These are phyloP conservation scores for Adenanthera pavonina DNA, from an alignment of 306 rosid genomes.

Conservation along the genomic window DNA sequence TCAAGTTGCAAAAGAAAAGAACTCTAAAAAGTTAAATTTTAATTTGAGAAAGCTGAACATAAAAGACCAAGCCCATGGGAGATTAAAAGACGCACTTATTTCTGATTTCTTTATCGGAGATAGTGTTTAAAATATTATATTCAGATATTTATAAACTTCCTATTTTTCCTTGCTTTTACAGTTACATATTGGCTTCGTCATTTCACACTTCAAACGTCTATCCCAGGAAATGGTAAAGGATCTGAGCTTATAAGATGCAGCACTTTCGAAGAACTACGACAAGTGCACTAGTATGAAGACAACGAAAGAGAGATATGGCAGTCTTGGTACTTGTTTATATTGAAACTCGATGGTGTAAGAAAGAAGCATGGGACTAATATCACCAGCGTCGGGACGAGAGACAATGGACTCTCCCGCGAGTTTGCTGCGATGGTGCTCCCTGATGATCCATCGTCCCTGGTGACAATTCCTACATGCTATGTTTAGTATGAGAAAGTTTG, in stretches of 20 bases:
- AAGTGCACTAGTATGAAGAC: slow-evolving; percentile 21
- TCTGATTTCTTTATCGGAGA: neutral
- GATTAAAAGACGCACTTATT: slow-evolving; percentile 11
- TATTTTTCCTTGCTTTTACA: neutral
- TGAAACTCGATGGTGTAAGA: slow-evolving; percentile 86
- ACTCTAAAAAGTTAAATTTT: slow-evolving; percentile 21
- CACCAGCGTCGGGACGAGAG: slow-evolving; percentile 93
- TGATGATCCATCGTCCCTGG: neutral
- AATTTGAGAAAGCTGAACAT: slow-evolving; percentile 7
- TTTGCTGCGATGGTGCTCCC: neutral
- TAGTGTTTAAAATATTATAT: slow-evolving; percentile 12
- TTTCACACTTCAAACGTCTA: neutral
- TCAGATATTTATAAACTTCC: slow-evolving; percentile 30
- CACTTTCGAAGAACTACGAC: neutral
- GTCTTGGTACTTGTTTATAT: slow-evolving; percentile 70
- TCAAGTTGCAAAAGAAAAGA: slow-evolving; percentile 3
- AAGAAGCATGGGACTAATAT: slow-evolving; percentile 92
- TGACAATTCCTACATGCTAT: neutral
- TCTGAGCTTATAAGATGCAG: slow-evolving; percentile 25
- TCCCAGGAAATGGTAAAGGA: neutral
- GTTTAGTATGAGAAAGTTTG: neutral
- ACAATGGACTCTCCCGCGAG: slow-evolving; percentile 3
- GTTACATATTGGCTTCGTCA: slow-evolving; percentile 32
- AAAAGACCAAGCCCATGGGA: slow-evolving; percentile 19
- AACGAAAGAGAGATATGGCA: neutral